Evolutionary conservation across 306 rosid species (phyloP), one percentile per base, ranked within the genome.

Genomic region (Sechiopsis laciniata): DNA sequence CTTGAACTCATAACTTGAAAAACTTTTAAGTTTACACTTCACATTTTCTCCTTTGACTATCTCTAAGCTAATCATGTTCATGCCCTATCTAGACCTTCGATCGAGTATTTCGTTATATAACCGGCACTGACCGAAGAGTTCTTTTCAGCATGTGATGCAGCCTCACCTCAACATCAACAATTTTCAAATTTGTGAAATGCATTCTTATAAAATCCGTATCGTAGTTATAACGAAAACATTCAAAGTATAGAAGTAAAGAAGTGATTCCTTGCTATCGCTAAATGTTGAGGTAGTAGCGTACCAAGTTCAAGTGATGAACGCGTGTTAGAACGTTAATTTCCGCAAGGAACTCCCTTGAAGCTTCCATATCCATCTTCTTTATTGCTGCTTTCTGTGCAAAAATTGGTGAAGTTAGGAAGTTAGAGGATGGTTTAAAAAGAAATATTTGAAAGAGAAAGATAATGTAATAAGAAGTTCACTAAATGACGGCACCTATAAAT

Each of bases 301-400:
- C 97, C 97, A 91, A 81, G 83, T 91, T 91, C 82, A 89, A 84
- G 87, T 91, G 97, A 79, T 91, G 97, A 56, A 91, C 94, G n/a
- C 91, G 89, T 14, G 96, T 91, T 76, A 91, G 79, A 79, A 91
- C 96, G 57, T 86, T 86, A 83, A 91, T 74, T 67, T 91, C 97
- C 1, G 96, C 91, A 37, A 91, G 84, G 83, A 91, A 91, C 82
- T 91, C 97, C 72, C 75, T 85, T n/a, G 97, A 65, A 72, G 97
- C 96, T 79, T 88, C 91, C 84, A 86, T 89, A 10, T 88, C 91
- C 98, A 93, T 93, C 88, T 87, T 90, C 84, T 93, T 93, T 69
- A 93, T 76, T 59, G 98, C 97, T 61, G 94, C 88, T 88, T 84
- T 89, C 96, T 89, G 86, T 81, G 32, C 63, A 64, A 53, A 16